A percentile compares a stretch with the other conserved stretches of the same genome.
These are phyloP conservation scores for Austroboletus novae-zelandiae DNA, from an alignment of 1,284 basidiomycete genomes.

Conservation along the genomic window DNA sequence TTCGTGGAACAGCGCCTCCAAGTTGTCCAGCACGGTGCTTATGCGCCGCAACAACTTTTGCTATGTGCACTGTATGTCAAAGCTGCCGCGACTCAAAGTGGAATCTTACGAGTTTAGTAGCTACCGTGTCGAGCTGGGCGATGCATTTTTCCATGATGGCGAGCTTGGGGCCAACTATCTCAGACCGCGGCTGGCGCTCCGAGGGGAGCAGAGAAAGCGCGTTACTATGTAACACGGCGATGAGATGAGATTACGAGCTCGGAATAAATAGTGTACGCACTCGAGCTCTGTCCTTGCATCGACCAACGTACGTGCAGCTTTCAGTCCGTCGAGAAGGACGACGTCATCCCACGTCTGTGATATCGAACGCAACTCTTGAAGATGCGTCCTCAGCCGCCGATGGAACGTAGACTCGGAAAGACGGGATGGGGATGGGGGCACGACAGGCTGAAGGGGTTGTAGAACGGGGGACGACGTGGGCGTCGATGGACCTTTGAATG, in stretches of 20 bases:
- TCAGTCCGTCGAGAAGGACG: slow-evolving; percentile 70
- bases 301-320: slow-evolving; percentile 58
- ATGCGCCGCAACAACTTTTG: slow-evolving; percentile 68
- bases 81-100: not conserved
- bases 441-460: slow-evolving; percentile 35
- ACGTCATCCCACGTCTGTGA: slow-evolving; percentile 75
- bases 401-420: slow-evolving; percentile 66
- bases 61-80: slow-evolving; percentile 35
- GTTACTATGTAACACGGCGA: slow-evolving; percentile 46
- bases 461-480: slow-evolving; percentile 63
- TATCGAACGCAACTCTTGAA: slow-evolving; percentile 61
- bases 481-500: slow-evolving; percentile 74
- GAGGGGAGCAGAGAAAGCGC: slow-evolving; percentile 51
- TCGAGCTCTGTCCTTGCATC: slow-evolving; percentile 76
- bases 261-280: slow-evolving; percentile 41
- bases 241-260: not conserved
- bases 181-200: slow-evolving; percentile 51
- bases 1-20: slow-evolving; percentile 64
- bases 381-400: slow-evolving; percentile 58
- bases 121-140: slow-evolving; percentile 53
- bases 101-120: slow-evolving; percentile 59
- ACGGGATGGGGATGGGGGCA: slow-evolving; percentile 52
- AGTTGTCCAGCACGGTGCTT: slow-evolving; percentile 54
- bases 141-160: slow-evolving; percentile 65
- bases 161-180: slow-evolving; percentile 61